Evolutionary conservation across 1,139 yeast genomes (phyloP), one percentile per base, ranked within the genome.

Genomic region (Taphrina betulina): DNA sequence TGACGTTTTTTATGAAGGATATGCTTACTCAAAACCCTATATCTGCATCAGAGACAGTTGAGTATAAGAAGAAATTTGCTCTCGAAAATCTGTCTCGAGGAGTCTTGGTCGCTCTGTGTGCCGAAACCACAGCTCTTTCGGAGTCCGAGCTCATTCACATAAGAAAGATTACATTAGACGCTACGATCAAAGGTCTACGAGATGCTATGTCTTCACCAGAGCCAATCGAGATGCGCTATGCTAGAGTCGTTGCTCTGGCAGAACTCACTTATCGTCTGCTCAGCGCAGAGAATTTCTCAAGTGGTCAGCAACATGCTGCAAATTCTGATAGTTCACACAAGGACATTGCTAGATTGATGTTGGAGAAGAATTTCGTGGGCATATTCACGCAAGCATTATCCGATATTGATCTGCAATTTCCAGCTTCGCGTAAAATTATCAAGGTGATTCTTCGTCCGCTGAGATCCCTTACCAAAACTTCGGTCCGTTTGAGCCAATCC

Each of bases 351-450:
- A 80, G 78, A 62, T 75, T 82, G 16, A 75, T 86, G 70, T 72
- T 85, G 36, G 95, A 88, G 44, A 78, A 80, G 63, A 82, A 79
- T 59, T 73, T 85, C 44, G 82, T 89, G 0, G 67, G 72, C 12
- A 75, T 79, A 24, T 72, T 87, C 10, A 76, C 90, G 0, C 69
- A 73, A 0, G 73, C 83, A 38, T 68, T 87, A 60, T 78, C 89
- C 0, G 79, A 76, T 17, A 66, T 86, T 31, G 95, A 88, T 66
- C 72, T 86, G 61, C 85, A 85, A 63, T 82, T 78, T 63, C 95
- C 95, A 0, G 76, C 77, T 28, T 74, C 86, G 3, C 79, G 80
- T 45, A 75, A 76, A 58, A 78, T 86, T 8, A 73, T 82, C 19
- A 78, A 79, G 54, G 70, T 76, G 1, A 77, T 82, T 2, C 75